Base-by-base conservation (phyloP, 2,329 filamentous ascomycete genomes). In the Drechslera avenae region DNA sequence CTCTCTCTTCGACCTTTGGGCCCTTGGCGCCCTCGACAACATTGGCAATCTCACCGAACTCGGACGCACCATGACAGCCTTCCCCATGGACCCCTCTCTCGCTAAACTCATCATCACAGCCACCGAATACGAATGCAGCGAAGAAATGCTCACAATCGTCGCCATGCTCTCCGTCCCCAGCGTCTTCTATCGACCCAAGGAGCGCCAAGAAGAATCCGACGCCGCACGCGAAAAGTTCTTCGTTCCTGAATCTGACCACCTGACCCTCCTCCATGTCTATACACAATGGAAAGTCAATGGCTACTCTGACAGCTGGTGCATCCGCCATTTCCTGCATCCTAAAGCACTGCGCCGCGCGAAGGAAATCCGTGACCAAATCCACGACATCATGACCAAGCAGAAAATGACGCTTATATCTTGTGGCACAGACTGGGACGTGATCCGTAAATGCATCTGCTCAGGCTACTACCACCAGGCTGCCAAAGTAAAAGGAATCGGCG, bases 391-490 rank as follows among this genome's bases (percentile, higher is more conserved):
- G 86, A 87, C 86, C 61, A 88, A 90, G 78, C 91, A 96, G 73
- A 92, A 94, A 72, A 94, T 99, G 91, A 74, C 83, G 44, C 83
- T 97, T 63, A 79, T 86, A 35, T 92, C 89, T 73, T 97, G 92
- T 67, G 94, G 94, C 26, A 97, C 93, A 35, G 95, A 99, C 76
- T 97, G 94, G 89, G 95, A 99, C 72, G 79, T 95, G 8, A 91
- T 97, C 49, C 87, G 94, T 56, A 93, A 94, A 74, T 97, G 93
- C 72, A 96, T 99, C 69, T 99, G 95, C 78, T 91, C 90, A 0
- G 94, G 94, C 10, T 99, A 96, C 79, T 99, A 97, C 76, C 93
- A 97, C 69, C 94, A 99, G 77, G 94, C 94, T 5, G 94, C 94
- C 23, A 91, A 92, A 66, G 91, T 95, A 57, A 96, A 96, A 76